phyloP scores from a whole-genome alignment of 1,139 yeast genomes.

The Saccharomycopsis hybrid region DNA sequence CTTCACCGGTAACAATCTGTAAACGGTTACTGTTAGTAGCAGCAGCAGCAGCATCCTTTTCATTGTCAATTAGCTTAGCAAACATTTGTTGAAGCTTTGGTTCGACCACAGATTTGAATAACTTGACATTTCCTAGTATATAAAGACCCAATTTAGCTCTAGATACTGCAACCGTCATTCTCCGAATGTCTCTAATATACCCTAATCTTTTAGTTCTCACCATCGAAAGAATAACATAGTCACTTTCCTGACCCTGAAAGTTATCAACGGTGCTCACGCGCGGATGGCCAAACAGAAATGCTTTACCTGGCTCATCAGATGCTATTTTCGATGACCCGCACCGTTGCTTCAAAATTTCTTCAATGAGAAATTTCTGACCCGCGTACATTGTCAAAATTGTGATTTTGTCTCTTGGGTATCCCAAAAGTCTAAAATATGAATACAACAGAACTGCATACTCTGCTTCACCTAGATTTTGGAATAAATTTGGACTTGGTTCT shows the following conservation, averaged over 20 bases:
- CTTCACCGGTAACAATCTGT: not conserved
- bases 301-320: conserved; percentile 15
- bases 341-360: conserved; percentile 27
- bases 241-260: conserved; percentile 28
- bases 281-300: conserved; percentile 29
- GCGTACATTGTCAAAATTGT: conserved; percentile 38
- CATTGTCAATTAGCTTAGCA: not conserved
- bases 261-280: conserved; percentile 28
- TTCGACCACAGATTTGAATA: not conserved
- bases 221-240: conserved; percentile 30
- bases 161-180: conserved; percentile 29
- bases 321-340: conserved; percentile 21
- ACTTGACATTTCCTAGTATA: conserved; percentile 27
- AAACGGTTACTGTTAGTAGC: not conserved
- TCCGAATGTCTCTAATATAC: conserved; percentile 25
- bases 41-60: not conserved
- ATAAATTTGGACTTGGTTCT: conserved; percentile 26
- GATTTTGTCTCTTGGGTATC: conserved; percentile 37
- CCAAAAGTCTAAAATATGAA: conserved; percentile 41
- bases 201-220: conserved; percentile 24
- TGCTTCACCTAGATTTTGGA: conserved; percentile 47
- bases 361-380: conserved; percentile 33
- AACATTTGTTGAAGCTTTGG: not conserved
- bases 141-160: conserved; percentile 32
- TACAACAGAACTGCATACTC: conserved; percentile 43